Percentiles rank a stretch among this genome's conserved stretches.
Conservation (phyloP, 2,329 filamentous ascomycete species). For the Tolypocladium endophyticum region DNA sequence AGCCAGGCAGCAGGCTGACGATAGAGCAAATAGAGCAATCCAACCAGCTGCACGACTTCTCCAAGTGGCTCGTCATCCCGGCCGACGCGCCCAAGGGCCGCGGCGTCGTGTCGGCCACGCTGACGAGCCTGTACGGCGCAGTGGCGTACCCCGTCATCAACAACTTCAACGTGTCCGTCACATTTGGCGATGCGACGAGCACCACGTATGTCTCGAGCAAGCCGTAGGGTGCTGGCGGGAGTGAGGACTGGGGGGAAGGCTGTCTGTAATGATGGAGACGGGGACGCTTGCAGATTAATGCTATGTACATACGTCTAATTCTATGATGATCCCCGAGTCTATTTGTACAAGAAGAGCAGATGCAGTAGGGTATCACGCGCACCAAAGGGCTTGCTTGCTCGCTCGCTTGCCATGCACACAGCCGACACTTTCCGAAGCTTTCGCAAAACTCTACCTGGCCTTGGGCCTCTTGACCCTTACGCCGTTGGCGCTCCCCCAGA, state of each 20-base stretch:
- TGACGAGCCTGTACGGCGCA: slow-evolving; percentile 18
- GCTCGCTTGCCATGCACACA: background rate
- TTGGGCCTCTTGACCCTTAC: slow-evolving; percentile 26
- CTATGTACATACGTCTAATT: background rate
- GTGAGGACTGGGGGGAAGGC: background rate
- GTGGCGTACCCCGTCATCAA: slow-evolving; percentile 6
- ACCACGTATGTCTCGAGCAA: slow-evolving; percentile 8
- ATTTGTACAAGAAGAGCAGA: background rate
- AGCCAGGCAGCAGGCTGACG: background rate
- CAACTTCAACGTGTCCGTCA: slow-evolving; percentile 16
- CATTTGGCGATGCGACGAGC: slow-evolving; percentile 14
- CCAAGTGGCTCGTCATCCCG: slow-evolving; percentile 15
- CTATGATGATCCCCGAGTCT: background rate
- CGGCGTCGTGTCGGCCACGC: slow-evolving; percentile 14
- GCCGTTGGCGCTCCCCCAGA: slow-evolving; percentile 60
- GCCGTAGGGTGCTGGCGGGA: background rate
- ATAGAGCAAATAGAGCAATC: slow-evolving; percentile 8
- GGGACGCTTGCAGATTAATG: background rate
- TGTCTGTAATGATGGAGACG: background rate
- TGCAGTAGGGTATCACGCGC: background rate
- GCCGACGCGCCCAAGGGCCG: slow-evolving; percentile 7
- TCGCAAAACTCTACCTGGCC: slow-evolving; percentile 8
- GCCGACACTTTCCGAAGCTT: background rate
- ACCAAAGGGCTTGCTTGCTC: background rate
- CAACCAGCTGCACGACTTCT: slow-evolving; percentile 14